Evolutionary conservation across 306 rosid species (phyloP), one percentile per base, ranked within the genome.

Genomic region (Prosopis cineraria): DNA sequence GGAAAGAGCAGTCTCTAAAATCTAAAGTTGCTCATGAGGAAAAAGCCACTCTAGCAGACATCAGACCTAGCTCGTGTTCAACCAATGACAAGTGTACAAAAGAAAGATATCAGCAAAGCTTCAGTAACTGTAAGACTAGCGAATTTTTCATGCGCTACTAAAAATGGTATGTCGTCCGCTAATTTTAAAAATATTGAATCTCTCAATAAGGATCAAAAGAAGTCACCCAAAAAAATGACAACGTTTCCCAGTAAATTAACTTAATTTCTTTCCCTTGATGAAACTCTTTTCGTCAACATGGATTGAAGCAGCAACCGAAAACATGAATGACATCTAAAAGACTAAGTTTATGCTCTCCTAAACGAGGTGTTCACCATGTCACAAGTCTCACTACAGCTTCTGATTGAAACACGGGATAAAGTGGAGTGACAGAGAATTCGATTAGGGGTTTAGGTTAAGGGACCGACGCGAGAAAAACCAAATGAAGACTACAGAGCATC

Each of bases 341-440:
- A 13, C 25, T 33, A 40, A 30, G 68, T 47, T 47, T 40, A 41
- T 47, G 78, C 37, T 36, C 63, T 3, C 17, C 78, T 37, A 74
- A 47, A 85, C 33, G 75, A 78, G 47, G 81, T 70, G 78, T 73
- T 74, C 69, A 85, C 88, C 85, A 68, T 62, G 77, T 41, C 75
- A 80, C 36, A 81, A 75, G 76, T 22, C 22, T 33, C 31, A 71
- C 6, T 10, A 33, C 56, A 47, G 72, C 25, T 65, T 56, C n/a
- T 77, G 55, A 62, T 80, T 73, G 77, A 69, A 24, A 45, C 16
- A 59, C 53, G 34, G 66, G 75, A 3, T 72, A 36, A 63, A 68
- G 53, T 69, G 72, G 74, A 4, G 85, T 22, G 31, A 17, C 10
- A 13, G 13, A 65, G 44, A 66, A 67, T 64, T 17, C 52, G 72